phyloP scores from a whole-genome alignment of 768 basidiomycete species.

The Polyporus arcularius region DNA sequence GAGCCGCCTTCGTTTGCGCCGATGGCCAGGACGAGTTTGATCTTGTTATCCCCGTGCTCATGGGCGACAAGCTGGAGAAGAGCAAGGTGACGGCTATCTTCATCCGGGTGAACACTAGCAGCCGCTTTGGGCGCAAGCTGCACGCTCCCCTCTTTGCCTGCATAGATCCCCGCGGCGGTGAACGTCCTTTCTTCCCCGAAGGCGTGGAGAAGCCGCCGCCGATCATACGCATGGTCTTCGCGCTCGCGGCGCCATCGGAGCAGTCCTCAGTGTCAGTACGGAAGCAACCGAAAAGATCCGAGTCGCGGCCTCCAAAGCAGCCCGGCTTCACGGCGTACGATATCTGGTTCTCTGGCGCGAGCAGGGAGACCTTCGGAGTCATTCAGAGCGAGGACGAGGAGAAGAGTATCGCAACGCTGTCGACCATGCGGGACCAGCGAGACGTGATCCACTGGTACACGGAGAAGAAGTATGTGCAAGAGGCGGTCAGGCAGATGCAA shows the following conservation, averaged over 20 bases:
- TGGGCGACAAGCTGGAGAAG: slow-evolving; percentile 3
- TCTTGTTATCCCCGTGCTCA: slow-evolving; percentile 30
- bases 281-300: background rate
- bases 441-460: background rate
- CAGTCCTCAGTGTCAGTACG: background rate
- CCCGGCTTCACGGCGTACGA: slow-evolving; percentile 16
- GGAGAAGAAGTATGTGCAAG: background rate
- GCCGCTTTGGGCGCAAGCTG: slow-evolving; percentile 11
- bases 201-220: slow-evolving; percentile 20
- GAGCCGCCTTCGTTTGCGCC: slow-evolving; percentile 32
- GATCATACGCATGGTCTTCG: slow-evolving; percentile 24
- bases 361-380: background rate
- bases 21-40: slow-evolving; percentile 26
- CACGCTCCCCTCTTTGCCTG: slow-evolving; percentile 21
- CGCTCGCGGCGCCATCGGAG: slow-evolving; percentile 13
- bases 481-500: background rate
- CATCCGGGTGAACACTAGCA: slow-evolving; percentile 29
- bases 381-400: background rate
- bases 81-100: slow-evolving; percentile 28
- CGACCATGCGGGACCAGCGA: background rate
- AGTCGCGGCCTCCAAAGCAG: background rate
- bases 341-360: slow-evolving; percentile 19
- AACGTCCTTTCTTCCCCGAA: slow-evolving; percentile 18
- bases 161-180: slow-evolving; percentile 27
- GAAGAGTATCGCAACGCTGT: background rate